A percentile compares a stretch with the other conserved stretches of the same genome.
Conservation (phyloP, 495 filamentous ascomycete species). For the Evernia prunastri region DNA sequence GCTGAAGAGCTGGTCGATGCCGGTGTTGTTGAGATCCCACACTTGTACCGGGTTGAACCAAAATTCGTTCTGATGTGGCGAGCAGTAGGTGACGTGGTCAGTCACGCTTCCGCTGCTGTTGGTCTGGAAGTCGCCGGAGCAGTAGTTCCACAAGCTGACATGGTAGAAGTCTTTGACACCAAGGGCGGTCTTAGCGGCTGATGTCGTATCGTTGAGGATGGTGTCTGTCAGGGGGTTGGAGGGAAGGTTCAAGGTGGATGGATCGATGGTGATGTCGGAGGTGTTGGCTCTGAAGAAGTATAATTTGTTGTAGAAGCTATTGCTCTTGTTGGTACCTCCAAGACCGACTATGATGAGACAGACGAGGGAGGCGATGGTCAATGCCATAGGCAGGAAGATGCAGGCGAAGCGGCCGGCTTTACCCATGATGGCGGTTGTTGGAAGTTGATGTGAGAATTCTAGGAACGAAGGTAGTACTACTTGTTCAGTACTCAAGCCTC, state of each 20-base stretch:
- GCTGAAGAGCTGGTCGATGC: conserved; percentile 52
- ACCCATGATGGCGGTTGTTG: conserved; percentile 49
- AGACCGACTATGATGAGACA: conserved; percentile 66
- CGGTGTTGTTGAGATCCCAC: conserved; percentile 55
- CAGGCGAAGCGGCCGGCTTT: conserved; percentile 72
- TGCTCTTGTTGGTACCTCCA: conserved; percentile 61
- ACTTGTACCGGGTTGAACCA: conserved; percentile 65
- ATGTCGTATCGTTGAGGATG: conserved; percentile 39
- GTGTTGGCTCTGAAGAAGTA: conserved; percentile 64
- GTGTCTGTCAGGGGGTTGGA: conserved; percentile 30
- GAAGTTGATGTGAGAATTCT: not conserved
- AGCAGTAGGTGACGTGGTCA: conserved; percentile 45
- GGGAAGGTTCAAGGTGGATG: conserved; percentile 27
- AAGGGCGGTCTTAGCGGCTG: conserved; percentile 38
- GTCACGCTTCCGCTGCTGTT: conserved; percentile 42
- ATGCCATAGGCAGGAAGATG: conserved; percentile 70
- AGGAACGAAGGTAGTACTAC: not conserved
- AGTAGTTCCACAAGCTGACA: conserved; percentile 83
- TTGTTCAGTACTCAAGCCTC: not conserved
- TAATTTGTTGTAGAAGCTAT: conserved; percentile 42
- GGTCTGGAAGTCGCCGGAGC: conserved; percentile 48
- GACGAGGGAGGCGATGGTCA: conserved; percentile 66
- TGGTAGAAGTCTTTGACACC: conserved; percentile 71
- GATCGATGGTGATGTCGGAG: conserved; percentile 25
- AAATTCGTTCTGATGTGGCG: conserved; percentile 55